Base-by-base conservation (phyloP, 2,329 filamentous ascomycete species). In the Triangularia setosa region DNA sequence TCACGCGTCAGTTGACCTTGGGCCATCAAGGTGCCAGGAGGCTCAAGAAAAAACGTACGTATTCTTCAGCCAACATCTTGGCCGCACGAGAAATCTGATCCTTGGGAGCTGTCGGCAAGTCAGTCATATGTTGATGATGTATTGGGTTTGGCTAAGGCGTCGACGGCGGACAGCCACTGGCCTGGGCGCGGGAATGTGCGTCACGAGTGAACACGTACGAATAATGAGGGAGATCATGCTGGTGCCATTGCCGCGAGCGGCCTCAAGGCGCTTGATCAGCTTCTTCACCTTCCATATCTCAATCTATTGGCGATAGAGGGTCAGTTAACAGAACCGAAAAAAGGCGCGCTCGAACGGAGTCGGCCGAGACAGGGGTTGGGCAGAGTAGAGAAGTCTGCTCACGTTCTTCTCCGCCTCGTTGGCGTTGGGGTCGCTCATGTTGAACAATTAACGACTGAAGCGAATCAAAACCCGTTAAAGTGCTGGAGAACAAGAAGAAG, bases 21-120 rank as follows among this genome's bases (percentile, higher is more conserved):
- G 57, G 58, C 64, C 54, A 57, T 27, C 25, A 16, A 56, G 33
- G 35, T 44, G 55, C 30, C 14, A 16, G 9, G 4, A 18, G 24
- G 16, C 0, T 11, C 18, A 5, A 11, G 14, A 33, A 55, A 56
- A 52, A 63, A 81, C 90, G 71, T 86, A 95, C 92, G 77, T 95
- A 97, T 91, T 97, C 93, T 97, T 99, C 95, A 83, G 96, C 96
- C 89, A 99, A 90, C 95, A 99, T 99, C 87, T 98, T 98, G 66
- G 95, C 92, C 62, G 92, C 90, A 75, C 93, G 90, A 55, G 95
- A 98, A 69, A 99, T 87, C 82, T 99, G 95, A 79, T 97, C 93
- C 87, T 99, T 99, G 72, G 95, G 95, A 66, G 95, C 92, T 96
- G 74, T 65, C 69, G 30, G 56, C 66, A 48, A 21, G 66, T 72